These are phyloP conservation scores for Nyssa sinensis DNA, from an alignment of 148 eudicot species.

Conservation along the genomic window DNA sequence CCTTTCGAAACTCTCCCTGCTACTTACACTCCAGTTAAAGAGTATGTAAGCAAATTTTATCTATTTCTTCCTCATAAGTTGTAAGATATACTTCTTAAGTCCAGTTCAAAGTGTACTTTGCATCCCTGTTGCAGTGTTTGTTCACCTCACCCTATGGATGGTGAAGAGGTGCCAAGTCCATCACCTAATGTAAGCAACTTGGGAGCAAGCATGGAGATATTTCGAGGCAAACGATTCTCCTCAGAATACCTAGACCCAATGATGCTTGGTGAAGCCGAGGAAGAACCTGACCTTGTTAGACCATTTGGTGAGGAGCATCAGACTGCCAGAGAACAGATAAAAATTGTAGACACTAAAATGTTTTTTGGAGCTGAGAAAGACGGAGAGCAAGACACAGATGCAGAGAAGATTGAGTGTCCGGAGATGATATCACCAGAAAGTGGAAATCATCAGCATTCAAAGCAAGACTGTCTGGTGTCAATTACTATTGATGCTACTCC, in stretches of 20 bases:
- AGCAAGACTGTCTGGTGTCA: conserved; percentile 26
- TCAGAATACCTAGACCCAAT: conserved; percentile 40
- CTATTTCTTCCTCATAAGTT: background rate
- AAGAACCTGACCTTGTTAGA: conserved; percentile 25
- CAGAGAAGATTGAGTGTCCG: conserved; percentile 21
- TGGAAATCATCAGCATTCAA: conserved; percentile 18
- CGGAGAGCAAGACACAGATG: conserved; percentile 23
- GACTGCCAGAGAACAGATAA: conserved; percentile 20
- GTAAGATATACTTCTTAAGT: background rate
- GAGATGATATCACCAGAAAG: conserved; percentile 30
- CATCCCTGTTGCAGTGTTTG: conserved; percentile 38
- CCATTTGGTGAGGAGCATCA: conserved; percentile 18
- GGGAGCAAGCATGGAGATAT: conserved; percentile 46
- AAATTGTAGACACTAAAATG: conserved; percentile 20
- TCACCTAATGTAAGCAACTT: conserved; percentile 23
- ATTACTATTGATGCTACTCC: conserved; percentile 39
- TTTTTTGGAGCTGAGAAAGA: conserved; percentile 31
- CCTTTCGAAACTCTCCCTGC: conserved; percentile 26
- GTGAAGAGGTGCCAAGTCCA: conserved; percentile 22
- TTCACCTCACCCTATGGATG: conserved; percentile 32
- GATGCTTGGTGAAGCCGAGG: conserved; percentile 37
- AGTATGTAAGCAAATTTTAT: conserved; percentile 38
- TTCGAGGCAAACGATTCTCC: conserved; percentile 38
- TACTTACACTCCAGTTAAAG: conserved; percentile 47
- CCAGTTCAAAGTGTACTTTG: background rate